Evolutionary conservation across 192 early-diverging fungal genomes (phyloP).

Genomic region (Coemansia sp.): DNA sequence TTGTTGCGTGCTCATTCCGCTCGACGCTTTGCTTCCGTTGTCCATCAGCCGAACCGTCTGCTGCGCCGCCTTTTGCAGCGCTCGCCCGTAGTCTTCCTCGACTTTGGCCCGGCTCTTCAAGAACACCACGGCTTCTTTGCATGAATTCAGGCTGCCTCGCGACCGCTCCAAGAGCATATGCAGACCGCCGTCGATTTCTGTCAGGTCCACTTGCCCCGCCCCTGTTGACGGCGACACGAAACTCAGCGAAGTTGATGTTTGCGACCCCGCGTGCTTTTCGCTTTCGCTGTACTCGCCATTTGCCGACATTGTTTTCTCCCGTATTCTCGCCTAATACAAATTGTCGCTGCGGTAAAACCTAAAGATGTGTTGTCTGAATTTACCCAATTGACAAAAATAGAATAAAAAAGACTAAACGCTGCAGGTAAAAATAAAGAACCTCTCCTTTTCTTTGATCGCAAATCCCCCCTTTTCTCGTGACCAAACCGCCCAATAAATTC

Average conservation of each 20-base stretch:
- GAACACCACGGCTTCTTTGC: conserved; percentile 69
- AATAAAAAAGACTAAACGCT: too few relatives aligned
- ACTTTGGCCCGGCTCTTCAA: conserved; percentile 85
- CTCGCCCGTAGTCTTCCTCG: conserved; percentile 87
- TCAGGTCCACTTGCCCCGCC: conserved; percentile 39
- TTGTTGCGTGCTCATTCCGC: conserved; percentile 64
- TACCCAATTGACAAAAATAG: too few relatives aligned
- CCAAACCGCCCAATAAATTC: too few relatives aligned
- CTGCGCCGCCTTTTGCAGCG: conserved; percentile 75
- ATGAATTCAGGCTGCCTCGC: conserved; percentile 45
- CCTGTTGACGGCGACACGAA: background rate
- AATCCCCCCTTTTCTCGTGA: too few relatives aligned
- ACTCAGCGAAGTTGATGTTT: background rate
- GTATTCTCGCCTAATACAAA: too few relatives aligned
- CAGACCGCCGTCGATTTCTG: conserved; percentile 51
- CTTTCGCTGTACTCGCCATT: background rate
- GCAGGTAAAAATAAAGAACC: too few relatives aligned
- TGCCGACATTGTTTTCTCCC: background rate
- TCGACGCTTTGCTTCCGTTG: conserved; percentile 38
- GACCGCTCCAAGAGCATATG: conserved; percentile 49
- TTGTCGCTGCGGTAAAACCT: too few relatives aligned
- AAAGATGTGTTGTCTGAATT: too few relatives aligned
- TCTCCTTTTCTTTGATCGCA: too few relatives aligned
- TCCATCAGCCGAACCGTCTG: conserved; percentile 60
- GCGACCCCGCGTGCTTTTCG: background rate